Percentiles rank a stretch among this genome's conserved stretches.
phyloP scores from a whole-genome alignment of 495 filamentous ascomycete species.

The Penicillium ucsense region DNA sequence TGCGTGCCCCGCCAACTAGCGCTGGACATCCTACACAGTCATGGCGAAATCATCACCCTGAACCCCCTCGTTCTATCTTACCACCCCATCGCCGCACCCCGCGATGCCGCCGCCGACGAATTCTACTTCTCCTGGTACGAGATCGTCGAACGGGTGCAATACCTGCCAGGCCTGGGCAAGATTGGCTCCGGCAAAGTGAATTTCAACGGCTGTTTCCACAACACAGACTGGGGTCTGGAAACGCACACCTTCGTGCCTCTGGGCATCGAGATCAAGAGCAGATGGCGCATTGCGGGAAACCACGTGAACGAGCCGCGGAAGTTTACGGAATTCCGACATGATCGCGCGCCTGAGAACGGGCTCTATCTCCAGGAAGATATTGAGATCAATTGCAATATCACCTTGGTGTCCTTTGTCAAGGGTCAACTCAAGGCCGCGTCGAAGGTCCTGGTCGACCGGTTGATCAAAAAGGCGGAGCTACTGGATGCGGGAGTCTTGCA shows the following conservation, averaged over 20 bases:
- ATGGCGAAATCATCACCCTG: conserved; percentile 68
- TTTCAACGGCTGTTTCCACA: conserved; percentile 68
- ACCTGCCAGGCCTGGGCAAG: conserved; percentile 53
- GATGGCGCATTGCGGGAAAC: conserved; percentile 51
- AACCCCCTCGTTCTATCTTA: conserved; percentile 70
- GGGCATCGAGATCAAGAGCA: conserved; percentile 57
- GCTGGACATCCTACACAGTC: conserved; percentile 59
- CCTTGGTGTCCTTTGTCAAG: conserved; percentile 64
- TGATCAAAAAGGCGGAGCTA: conserved; percentile 49
- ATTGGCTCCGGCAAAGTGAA: conserved; percentile 50
- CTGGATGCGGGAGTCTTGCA: conserved; percentile 20
- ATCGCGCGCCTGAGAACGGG: conserved; percentile 42
- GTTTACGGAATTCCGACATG: conserved; percentile 41
- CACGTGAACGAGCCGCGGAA: conserved; percentile 53
- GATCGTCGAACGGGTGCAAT: conserved; percentile 53
- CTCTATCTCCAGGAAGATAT: conserved; percentile 71
- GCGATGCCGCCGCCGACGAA: conserved; percentile 55
- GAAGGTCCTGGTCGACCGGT: conserved; percentile 50
- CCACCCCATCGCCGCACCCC: conserved; percentile 51
- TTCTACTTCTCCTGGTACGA: conserved; percentile 60
- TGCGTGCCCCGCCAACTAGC: conserved; percentile 56
- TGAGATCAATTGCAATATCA: conserved; percentile 64
- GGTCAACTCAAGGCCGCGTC: conserved; percentile 65
- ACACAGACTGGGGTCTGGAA: conserved; percentile 56
- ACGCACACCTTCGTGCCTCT: conserved; percentile 67